Evolutionary conservation across 441 rosid genomes (phyloP).

Genomic region (Gossypium davidsonii): DNA sequence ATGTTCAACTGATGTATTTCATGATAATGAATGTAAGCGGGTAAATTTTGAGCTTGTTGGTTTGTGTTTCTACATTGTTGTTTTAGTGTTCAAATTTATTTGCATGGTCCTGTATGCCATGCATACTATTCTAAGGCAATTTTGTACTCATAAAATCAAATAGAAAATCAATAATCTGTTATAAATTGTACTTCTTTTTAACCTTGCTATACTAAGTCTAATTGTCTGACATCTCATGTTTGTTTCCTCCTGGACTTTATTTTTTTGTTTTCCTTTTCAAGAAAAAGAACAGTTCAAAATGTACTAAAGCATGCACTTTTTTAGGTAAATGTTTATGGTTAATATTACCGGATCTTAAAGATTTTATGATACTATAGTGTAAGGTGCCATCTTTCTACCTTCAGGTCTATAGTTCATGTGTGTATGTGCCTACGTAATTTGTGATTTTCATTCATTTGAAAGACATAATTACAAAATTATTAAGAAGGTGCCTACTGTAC

Average conservation of each 20-base stretch:
- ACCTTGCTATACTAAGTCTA: neutral
- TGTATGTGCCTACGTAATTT: neutral
- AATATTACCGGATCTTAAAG: neutral
- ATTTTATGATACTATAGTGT: neutral
- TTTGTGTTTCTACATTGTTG: neutral
- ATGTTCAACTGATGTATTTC: neutral
- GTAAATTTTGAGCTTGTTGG: neutral
- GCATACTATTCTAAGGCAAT: neutral
- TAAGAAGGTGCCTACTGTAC: neutral
- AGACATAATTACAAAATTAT: neutral
- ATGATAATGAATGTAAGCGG: neutral
- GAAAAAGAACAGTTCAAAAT: neutral
- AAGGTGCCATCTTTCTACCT: neutral
- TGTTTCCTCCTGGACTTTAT: neutral
- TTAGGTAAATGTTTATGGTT: neutral
- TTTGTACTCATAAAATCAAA: neutral
- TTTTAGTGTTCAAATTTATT: neutral
- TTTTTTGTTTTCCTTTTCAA: neutral
- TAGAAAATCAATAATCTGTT: neutral
- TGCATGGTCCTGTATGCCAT: neutral
- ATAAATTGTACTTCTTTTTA: neutral
- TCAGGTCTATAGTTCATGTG: neutral
- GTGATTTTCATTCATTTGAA: neutral
- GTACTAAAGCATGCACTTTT: neutral
- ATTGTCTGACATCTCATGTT: neutral